phyloP scores from a whole-genome alignment of 257 asterid species.

The Forsythia suspensa region DNA sequence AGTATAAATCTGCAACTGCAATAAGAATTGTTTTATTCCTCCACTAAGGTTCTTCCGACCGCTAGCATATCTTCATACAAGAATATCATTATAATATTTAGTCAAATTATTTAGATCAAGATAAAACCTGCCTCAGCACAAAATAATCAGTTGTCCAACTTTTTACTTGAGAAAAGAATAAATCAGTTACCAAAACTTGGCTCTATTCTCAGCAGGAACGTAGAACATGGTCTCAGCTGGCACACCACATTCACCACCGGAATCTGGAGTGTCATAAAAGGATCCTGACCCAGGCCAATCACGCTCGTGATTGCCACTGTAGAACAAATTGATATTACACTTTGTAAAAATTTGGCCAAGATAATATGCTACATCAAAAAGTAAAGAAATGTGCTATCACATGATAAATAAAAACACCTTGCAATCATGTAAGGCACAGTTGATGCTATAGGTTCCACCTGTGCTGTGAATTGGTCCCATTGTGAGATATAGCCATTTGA shows the following conservation, averaged over 20 bases:
- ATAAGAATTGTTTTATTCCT: no score
- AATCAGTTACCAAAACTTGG: slow-evolving; percentile 48
- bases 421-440: slow-evolving; percentile 52
- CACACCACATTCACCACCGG: slow-evolving; percentile 62
- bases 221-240: slow-evolving; percentile 52
- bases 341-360: not conserved
- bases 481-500: slow-evolving; percentile 58
- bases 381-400: not conserved
- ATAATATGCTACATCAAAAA: not conserved
- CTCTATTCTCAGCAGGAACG: slow-evolving; percentile 49
- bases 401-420: slow-evolving; percentile 26
- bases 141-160: not conserved
- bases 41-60: not conserved
- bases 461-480: slow-evolving; percentile 65
- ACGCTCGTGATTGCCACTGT: slow-evolving; percentile 59
- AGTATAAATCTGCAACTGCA: no score
- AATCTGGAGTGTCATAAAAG: slow-evolving; percentile 38
- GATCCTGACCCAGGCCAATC: slow-evolving; percentile 46
- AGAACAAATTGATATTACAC: not conserved
- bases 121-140: not conserved
- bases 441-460: slow-evolving; percentile 52
- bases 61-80: not conserved
- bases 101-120: not conserved
- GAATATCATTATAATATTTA: no score
- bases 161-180: not conserved